These are phyloP conservation scores for Cordyceps cateniannulata DNA, from an alignment of 2,329 filamentous ascomycete species.

Conservation along the genomic window DNA sequence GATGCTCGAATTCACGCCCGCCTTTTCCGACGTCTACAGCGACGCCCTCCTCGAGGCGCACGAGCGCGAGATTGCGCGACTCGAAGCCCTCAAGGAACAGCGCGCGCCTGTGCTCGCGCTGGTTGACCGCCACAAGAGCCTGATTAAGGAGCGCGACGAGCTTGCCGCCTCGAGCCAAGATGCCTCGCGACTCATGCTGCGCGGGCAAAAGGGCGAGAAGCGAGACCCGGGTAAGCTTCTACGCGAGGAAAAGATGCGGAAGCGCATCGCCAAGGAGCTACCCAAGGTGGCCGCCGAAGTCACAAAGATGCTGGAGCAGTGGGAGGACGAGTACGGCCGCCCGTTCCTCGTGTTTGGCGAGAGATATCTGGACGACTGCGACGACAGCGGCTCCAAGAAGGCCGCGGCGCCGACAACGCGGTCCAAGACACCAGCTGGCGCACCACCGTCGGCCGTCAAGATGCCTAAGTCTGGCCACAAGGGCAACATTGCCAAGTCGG, in stretches of 20 bases:
- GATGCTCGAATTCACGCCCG: slow-evolving; percentile 96
- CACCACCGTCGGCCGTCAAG: slow-evolving; percentile 41
- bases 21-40: slow-evolving; percentile 94
- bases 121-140: slow-evolving; percentile 73
- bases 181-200: slow-evolving; percentile 84
- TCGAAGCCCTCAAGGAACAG: slow-evolving; percentile 79
- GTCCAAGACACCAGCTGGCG: slow-evolving; percentile 69
- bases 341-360: slow-evolving; percentile 92
- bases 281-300: slow-evolving; percentile 87
- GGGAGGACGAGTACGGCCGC: slow-evolving; percentile 90
- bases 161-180: slow-evolving; percentile 89
- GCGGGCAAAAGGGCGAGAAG: slow-evolving; percentile 87
- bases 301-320: slow-evolving; percentile 70
- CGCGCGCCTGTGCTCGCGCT: slow-evolving; percentile 76
- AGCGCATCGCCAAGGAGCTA: slow-evolving; percentile 91
- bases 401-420: slow-evolving; percentile 45
- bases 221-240: slow-evolving; percentile 91
- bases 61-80: slow-evolving; percentile 77
- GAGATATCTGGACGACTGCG: slow-evolving; percentile 81
- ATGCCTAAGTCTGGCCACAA: slow-evolving; percentile 28
- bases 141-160: slow-evolving; percentile 82
- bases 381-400: slow-evolving; percentile 52
- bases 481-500: slow-evolving; percentile 24
- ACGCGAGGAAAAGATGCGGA: slow-evolving; percentile 96
- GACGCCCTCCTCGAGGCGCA: slow-evolving; percentile 93